A percentile compares a stretch with the other conserved stretches of the same genome.
phyloP scores from a whole-genome alignment of 2,329 filamentous ascomycete genomes.

The Ceratocystis lukuohia region DNA sequence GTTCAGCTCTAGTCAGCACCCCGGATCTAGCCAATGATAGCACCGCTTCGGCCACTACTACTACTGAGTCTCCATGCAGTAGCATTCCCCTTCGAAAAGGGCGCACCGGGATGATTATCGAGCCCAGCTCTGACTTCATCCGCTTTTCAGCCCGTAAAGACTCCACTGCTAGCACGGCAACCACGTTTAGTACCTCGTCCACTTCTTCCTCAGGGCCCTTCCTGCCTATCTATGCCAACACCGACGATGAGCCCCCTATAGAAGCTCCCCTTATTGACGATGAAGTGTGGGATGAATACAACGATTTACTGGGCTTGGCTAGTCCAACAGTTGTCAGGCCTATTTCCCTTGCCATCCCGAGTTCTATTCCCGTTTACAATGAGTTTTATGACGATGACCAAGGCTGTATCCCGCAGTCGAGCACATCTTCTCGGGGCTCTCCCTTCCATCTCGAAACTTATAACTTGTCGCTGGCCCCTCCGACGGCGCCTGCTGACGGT shows the following conservation, averaged over 20 bases:
- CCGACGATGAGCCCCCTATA: constrained; percentile 50
- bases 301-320: constrained; percentile 61
- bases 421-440: constrained; percentile 42
- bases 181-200: constrained; percentile 39
- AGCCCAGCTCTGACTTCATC: constrained; percentile 50
- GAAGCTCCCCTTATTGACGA: constrained; percentile 58
- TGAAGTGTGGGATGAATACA: constrained; percentile 88
- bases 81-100: constrained; percentile 27
- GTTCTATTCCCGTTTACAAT: constrained; percentile 82
- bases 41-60: constrained; percentile 30
- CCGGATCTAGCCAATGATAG: constrained; percentile 34
- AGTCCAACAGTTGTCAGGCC: constrained; percentile 38
- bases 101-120: constrained; percentile 25
- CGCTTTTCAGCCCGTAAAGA: constrained; percentile 59
- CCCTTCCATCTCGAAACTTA: constrained; percentile 44
- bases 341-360: neutral
- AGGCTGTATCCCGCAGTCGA: constrained; percentile 34
- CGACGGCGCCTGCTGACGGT: constrained; percentile 30
- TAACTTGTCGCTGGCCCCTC: constrained; percentile 27
- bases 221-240: constrained; percentile 45
- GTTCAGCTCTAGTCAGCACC: constrained; percentile 19
- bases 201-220: constrained; percentile 45
- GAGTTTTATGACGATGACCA: constrained; percentile 72
- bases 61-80: constrained; percentile 30
- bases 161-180: constrained; percentile 45